Percentiles rank a stretch among this genome's conserved stretches.
Evolutionary conservation across 345 rosid species (phyloP).

Genomic region (Acer negundo): DNA sequence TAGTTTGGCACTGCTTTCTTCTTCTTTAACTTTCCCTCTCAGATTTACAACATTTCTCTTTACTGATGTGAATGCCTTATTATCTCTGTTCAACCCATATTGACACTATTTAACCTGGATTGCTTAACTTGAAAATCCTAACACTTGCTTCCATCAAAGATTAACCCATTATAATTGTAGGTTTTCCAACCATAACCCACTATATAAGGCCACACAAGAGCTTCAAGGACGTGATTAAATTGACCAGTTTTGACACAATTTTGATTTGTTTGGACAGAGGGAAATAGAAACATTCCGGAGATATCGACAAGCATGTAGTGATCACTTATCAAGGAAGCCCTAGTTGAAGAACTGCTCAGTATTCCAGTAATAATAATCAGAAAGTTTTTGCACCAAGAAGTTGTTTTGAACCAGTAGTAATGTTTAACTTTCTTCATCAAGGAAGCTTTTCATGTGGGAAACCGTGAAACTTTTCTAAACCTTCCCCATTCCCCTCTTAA

Average conservation of each 20-base stretch:
- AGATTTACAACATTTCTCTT: not conserved
- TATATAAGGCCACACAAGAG: not conserved
- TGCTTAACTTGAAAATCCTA: not conserved
- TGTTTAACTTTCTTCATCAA: not conserved
- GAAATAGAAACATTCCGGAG: not conserved
- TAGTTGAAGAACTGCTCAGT: not conserved
- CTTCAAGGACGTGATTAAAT: conserved; percentile 8
- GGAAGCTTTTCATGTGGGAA: not conserved
- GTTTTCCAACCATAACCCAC: not conserved
- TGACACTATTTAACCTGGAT: not conserved
- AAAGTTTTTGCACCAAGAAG: not conserved
- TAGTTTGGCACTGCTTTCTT: not conserved
- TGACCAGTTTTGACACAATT: not conserved
- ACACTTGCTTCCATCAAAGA: not conserved
- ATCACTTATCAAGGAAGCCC: not conserved
- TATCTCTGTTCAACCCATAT: not conserved
- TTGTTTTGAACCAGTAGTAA: not conserved
- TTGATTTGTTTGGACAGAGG: not conserved
- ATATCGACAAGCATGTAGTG: not conserved
- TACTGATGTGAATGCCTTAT: not conserved
- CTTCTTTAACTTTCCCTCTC: not conserved
- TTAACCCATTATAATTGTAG: not conserved
- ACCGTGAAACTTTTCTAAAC: not conserved
- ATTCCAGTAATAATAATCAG: not conserved
- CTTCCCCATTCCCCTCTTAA: not conserved